Percentiles rank a stretch among this genome's conserved stretches.
Conservation (phyloP, 2,329 filamentous ascomycete species). For the Botrytis paeoniae region DNA sequence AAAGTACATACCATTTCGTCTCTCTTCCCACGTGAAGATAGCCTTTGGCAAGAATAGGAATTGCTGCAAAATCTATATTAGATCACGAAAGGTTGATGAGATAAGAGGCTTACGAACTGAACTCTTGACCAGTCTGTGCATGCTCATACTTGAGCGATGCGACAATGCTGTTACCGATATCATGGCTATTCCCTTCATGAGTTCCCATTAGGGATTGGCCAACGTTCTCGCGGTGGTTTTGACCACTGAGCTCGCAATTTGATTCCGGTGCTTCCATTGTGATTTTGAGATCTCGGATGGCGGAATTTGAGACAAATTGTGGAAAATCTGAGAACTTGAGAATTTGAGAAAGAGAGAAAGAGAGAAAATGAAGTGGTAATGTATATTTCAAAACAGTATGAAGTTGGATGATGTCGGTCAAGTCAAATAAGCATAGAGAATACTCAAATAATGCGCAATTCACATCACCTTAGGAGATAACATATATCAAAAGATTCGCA, state of each 20-base stretch:
- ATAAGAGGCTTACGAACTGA: slow-evolving; percentile 1
- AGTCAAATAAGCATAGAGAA: background rate
- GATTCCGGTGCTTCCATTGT: background rate
- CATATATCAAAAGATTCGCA: background rate
- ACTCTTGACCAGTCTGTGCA: slow-evolving; percentile 4
- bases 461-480: background rate
- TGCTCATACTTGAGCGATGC: slow-evolving; percentile 15
- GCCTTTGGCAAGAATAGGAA: slow-evolving; percentile 9
- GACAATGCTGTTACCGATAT: background rate
- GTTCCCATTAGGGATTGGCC: background rate
- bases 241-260: background rate
- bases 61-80: background rate
- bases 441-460: background rate
- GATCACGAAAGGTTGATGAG: background rate
- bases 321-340: background rate
- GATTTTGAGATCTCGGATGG: background rate
- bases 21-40: slow-evolving; percentile 35
- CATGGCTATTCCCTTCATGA: background rate
- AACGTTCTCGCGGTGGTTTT: background rate
- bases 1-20: slow-evolving; percentile 32
- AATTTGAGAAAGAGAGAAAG: background rate
- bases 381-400: no score
- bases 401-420: background rate
- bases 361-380: background rate
- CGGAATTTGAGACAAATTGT: background rate